Conservation (phyloP, 306 rosid species). For the Psophocarpus tetragonolobus region DNA sequence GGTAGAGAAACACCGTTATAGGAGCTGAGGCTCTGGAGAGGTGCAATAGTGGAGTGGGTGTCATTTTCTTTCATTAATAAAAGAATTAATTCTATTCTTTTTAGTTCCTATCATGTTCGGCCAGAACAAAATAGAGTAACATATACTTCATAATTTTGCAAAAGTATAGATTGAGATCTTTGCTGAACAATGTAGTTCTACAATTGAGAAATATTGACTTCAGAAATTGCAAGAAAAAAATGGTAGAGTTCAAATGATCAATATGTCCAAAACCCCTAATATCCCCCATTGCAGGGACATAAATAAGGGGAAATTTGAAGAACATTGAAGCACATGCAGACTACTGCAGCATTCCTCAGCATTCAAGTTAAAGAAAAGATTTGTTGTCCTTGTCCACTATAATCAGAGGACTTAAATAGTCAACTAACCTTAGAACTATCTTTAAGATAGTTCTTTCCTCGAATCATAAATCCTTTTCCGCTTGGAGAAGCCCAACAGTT, state of each 20-base stretch:
- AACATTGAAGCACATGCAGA: constrained; percentile 10
- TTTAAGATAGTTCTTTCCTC: constrained; percentile 90
- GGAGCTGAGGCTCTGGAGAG: neutral
- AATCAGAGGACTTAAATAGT: constrained; percentile 20
- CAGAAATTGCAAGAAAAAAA: neutral
- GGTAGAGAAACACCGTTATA: neutral
- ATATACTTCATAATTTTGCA: constrained; percentile 12
- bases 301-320: constrained; percentile 7
- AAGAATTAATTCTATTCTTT: neutral
- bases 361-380: neutral
- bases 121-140: constrained; percentile 25
- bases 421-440: constrained; percentile 77
- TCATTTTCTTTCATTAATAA: neutral
- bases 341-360: neutral
- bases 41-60: neutral
- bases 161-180: constrained; percentile 21
- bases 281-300: neutral
- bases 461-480: constrained; percentile 83
- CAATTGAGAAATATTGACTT: constrained; percentile 10
- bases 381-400: constrained; percentile 7
- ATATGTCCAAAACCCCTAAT: neutral
- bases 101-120: constrained; percentile 12
- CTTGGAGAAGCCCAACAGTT: constrained; percentile 89
- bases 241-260: constrained; percentile 25
- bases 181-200: neutral